phyloP scores from a whole-genome alignment of 306 rosid species.

The Sindora glabra region DNA sequence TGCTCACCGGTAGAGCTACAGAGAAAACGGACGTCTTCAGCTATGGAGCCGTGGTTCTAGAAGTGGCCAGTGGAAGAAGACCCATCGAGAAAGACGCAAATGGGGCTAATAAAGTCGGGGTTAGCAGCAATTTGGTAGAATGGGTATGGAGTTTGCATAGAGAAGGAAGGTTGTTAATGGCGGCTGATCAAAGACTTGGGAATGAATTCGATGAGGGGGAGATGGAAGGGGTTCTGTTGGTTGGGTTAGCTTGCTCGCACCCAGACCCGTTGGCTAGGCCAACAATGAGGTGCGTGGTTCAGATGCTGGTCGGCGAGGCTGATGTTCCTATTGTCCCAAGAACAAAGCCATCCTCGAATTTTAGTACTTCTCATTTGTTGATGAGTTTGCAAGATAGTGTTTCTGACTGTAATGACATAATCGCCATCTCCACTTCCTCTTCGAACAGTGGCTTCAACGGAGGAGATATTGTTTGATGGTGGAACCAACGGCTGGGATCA shows the following conservation, averaged over 20 bases:
- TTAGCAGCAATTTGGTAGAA: conserved; percentile 71
- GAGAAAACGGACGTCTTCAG: conserved; percentile 95
- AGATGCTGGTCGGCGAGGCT: conserved; percentile 83
- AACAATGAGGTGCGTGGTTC: conserved; percentile 76
- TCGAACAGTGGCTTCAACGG: conserved; percentile 54
- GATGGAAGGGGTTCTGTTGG: conserved; percentile 56
- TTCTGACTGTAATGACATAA: conserved; percentile 73
- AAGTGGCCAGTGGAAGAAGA: conserved; percentile 85
- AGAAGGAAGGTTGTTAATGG: conserved; percentile 61
- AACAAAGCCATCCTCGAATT: conserved; percentile 57
- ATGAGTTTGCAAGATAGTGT: conserved; percentile 79
- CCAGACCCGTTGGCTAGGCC: conserved; percentile 76
- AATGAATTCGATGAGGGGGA: conserved; percentile 61
- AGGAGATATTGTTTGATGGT: conserved; percentile 39
- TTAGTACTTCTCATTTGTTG: conserved; percentile 66
- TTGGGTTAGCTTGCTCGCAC: conserved; percentile 83
- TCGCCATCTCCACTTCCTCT: conserved; percentile 64
- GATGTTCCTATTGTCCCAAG: conserved; percentile 78
- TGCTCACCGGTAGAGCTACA: conserved; percentile 77
- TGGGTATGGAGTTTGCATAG: conserved; percentile 93
- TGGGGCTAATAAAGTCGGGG: conserved; percentile 47
- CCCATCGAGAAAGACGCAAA: conserved; percentile 70
- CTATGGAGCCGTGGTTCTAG: conserved; percentile 90
- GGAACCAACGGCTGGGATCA: background rate
- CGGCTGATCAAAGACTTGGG: conserved; percentile 57